Base-by-base conservation (phyloP, 257 asterid genomes). In the Solanum rostratum region DNA sequence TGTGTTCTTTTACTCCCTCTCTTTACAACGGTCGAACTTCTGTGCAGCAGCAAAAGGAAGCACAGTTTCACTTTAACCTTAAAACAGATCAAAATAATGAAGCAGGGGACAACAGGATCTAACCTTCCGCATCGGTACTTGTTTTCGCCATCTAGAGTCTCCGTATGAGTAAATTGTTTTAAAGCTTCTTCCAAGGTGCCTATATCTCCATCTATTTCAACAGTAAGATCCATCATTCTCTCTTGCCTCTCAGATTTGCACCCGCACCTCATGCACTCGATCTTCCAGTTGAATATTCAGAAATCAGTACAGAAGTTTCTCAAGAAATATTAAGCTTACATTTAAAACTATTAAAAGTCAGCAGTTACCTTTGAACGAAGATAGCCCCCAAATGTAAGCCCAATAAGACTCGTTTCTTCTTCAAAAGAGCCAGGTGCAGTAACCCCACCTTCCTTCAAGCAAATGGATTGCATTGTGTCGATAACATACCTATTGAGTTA, bases 381-480 rank as follows among this genome's bases (percentile, higher is more conserved):
- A 90, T 87, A 91, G 86, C 98, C 98, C 86, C 98, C 98, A 92
- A 95, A 95, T 13, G 96, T 95, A 84, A 94, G 95, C 83, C 94
- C 98, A 55, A 92, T 30, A 12, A 94, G 92, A 78, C 94, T 92
- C 19, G 98, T 92, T 84, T 90, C 93, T 85, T 93, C 97, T 82
- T 89, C 92, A 85, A 88, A 89, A 85, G 93, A 85, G 83, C 88
- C 87, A 20, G 90, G 88, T 83, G 84, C 87, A 66, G 84, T 83
- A 80, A 86, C 80, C 63, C 92, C 90, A 65, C 92, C 93, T 86
- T 87, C 97, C 88, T 89, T 90, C 80, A 95, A 82, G 92, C 92
- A 94, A 86, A 85, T 88, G 79, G 85, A 50, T 92, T 95, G 98
- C 98, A 95, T 92, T 14, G 94, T 88, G 45, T 95, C 97, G 37